Evolutionary conservation across 176 grass and related monocot genomes (phyloP).

Genomic region (Aegilops umbellulata): DNA sequence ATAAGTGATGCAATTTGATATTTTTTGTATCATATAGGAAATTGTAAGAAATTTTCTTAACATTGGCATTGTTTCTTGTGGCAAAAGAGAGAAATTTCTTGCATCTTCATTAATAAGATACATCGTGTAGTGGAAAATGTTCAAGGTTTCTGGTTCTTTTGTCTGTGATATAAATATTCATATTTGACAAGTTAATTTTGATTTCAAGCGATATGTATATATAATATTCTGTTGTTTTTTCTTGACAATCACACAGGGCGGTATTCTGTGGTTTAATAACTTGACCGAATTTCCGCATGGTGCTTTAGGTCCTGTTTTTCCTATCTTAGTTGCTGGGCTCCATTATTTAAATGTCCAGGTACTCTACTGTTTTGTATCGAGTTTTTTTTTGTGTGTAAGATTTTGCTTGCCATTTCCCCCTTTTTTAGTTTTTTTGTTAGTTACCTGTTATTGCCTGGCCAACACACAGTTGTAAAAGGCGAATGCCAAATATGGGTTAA

Average conservation of each 20-base stretch:
- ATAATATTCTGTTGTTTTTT: conserved; percentile 21
- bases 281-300: conserved; percentile 74
- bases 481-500: neutral
- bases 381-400: neutral
- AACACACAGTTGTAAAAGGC: neutral
- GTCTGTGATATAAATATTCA: neutral
- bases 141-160: neutral
- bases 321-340: conserved; percentile 74
- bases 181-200: neutral
- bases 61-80: neutral
- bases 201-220: neutral
- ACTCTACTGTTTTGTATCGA: conserved; percentile 19
- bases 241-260: conserved; percentile 53
- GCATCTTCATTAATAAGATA: neutral
- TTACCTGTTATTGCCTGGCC: neutral
- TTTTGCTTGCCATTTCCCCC: neutral
- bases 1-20: neutral
- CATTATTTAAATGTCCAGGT: conserved; percentile 97
- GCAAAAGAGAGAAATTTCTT: neutral
- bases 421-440: neutral
- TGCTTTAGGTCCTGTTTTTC: conserved; percentile 63
- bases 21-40: neutral
- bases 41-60: neutral
- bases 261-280: conserved; percentile 80
- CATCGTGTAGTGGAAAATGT: neutral